phyloP scores from a whole-genome alignment of 176 grass and related monocot species.

The Carex kokanica region DNA sequence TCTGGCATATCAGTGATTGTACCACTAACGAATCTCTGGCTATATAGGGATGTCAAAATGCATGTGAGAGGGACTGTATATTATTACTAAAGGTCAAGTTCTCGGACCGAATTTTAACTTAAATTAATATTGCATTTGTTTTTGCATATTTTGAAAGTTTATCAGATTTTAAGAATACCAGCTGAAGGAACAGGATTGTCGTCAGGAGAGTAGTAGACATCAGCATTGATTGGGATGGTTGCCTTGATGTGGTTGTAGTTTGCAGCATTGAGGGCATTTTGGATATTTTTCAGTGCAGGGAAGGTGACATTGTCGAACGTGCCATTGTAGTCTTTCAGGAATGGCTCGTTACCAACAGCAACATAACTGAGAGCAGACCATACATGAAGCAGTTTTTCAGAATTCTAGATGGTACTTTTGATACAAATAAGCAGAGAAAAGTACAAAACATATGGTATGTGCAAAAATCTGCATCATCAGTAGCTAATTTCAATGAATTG shows the following conservation, averaged over 20 bases:
- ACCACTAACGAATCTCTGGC: not conserved
- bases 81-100: not conserved
- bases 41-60: not conserved
- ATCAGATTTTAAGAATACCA: slow-evolving; percentile 27
- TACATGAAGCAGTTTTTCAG: not conserved
- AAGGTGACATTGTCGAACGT: slow-evolving; percentile 45
- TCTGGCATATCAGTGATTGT: not conserved
- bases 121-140: not conserved
- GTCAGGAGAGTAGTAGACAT: slow-evolving; percentile 65
- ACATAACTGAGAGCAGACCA: slow-evolving; percentile 31
- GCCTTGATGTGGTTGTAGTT: slow-evolving; percentile 46
- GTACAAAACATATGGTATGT: not conserved
- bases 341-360: slow-evolving; percentile 77
- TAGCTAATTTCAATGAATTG: not conserved
- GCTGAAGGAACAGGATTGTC: slow-evolving; percentile 55
- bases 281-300: slow-evolving; percentile 65
- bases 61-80: not conserved
- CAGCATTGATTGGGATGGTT: slow-evolving; percentile 64
- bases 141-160: not conserved
- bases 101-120: not conserved
- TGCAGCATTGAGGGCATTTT: slow-evolving; percentile 60
- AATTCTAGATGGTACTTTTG: not conserved
- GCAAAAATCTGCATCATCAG: not conserved
- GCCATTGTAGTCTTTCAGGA: slow-evolving; percentile 58
- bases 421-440: not conserved